Conservation (phyloP, 2,329 filamentous ascomycete species). For the Pseudocercospora crystallina region DNA sequence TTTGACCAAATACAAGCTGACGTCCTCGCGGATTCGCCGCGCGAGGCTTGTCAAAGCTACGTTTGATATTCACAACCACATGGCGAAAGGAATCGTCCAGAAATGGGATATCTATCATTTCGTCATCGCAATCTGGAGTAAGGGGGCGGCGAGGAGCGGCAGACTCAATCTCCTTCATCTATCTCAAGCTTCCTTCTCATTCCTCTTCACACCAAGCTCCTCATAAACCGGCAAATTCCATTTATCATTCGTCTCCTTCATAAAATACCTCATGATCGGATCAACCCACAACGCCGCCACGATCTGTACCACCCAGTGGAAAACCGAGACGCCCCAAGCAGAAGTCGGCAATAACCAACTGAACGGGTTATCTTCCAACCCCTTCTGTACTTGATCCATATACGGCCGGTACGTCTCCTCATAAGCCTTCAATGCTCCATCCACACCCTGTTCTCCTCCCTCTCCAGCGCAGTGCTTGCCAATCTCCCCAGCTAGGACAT, state of each 20-base stretch:
- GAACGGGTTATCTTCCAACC: slow-evolving; percentile 4
- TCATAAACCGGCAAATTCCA: slow-evolving; percentile 8
- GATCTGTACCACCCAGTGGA: slow-evolving; percentile 23
- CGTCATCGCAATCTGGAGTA: no score
- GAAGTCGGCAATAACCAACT: slow-evolving; percentile 35
- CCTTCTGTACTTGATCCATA: slow-evolving; percentile 21
- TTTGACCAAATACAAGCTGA: no score
- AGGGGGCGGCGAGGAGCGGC: no score
- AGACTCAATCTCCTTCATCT: no score
- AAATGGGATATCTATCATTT: no score
- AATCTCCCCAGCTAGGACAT: slow-evolving; percentile 31
- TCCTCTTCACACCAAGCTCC: background rate
- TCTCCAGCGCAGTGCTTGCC: background rate
- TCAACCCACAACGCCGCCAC: slow-evolving; percentile 17
- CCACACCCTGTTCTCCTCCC: slow-evolving; percentile 2
- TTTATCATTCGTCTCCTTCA: slow-evolving; percentile 3
- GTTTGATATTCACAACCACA: no score
- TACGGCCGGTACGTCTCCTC: slow-evolving; percentile 21
- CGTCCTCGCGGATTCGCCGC: no score
- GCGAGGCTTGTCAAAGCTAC: no score
- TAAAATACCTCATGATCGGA: slow-evolving; percentile 9
- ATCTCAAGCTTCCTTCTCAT: no score
- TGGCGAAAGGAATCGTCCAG: no score
- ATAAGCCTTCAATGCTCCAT: slow-evolving; percentile 20
- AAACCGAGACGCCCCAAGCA: slow-evolving; percentile 28